A percentile compares a stretch with the other conserved stretches of the same genome.
Conservation (phyloP, 257 asterid genomes). For the Lithospermum erythrorhizon region DNA sequence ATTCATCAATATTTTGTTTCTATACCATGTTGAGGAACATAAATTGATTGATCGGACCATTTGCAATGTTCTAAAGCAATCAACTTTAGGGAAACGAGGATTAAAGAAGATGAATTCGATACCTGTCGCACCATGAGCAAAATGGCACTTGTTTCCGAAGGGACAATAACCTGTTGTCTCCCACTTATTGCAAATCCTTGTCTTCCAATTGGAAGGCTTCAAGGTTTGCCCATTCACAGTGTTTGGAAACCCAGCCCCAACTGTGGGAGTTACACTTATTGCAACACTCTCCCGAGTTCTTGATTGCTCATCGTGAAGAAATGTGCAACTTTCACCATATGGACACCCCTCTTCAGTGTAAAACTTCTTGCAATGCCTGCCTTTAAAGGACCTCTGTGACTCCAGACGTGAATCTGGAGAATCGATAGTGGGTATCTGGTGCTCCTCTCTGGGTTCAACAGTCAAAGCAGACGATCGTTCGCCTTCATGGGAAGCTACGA, state of each 20-base stretch:
- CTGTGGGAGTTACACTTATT: conserved; percentile 17
- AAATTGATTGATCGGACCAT: too few relatives aligned
- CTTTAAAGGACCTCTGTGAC: conserved; percentile 17
- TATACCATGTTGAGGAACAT: too few relatives aligned
- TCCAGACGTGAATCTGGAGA: conserved; percentile 16
- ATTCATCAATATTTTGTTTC: background rate
- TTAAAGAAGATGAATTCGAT: conserved; percentile 4
- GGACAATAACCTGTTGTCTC: conserved; percentile 62
- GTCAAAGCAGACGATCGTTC: conserved; percentile 1
- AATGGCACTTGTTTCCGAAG: conserved; percentile 53
- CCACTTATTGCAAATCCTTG: conserved; percentile 51
- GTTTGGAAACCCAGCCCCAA: conserved; percentile 5
- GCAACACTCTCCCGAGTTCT: conserved; percentile 21
- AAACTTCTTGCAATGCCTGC: conserved; percentile 23
- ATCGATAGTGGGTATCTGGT: conserved; percentile 16
- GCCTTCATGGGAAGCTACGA: conserved; percentile 17
- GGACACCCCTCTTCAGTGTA: conserved; percentile 20
- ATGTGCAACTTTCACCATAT: conserved; percentile 18
- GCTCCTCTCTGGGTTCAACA: conserved; percentile 19
- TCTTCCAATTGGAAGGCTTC: conserved; percentile 22
- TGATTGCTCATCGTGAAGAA: conserved; percentile 18
- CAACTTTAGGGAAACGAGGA: background rate
- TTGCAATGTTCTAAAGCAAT: too few relatives aligned
- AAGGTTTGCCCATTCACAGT: conserved; percentile 10
- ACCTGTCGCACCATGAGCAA: conserved; percentile 61